Percentiles rank a stretch among this genome's conserved stretches.
phyloP scores from a whole-genome alignment of 2,329 filamentous ascomycete genomes.

The Grosmannia clavigera region DNA sequence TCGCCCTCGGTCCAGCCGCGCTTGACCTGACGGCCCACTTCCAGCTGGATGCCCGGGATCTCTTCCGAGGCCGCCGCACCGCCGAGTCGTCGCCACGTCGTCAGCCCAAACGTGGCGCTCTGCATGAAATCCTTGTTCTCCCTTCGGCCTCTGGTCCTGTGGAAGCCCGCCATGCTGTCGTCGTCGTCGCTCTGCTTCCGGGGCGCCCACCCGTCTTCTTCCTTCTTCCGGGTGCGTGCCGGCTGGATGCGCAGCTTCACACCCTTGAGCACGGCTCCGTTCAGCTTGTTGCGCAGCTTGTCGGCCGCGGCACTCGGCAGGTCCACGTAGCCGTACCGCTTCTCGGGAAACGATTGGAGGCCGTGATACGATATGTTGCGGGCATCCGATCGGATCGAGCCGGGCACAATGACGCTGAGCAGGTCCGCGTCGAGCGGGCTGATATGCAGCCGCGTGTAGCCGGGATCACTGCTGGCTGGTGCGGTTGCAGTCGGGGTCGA shows the following conservation, averaged over 20 bases:
- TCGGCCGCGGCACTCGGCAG: conserved; percentile 71
- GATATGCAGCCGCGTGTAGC: conserved; percentile 63
- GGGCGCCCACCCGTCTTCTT: neutral
- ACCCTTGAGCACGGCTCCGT: conserved; percentile 75
- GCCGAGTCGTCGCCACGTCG: conserved; percentile 13
- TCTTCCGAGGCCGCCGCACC: conserved; percentile 24
- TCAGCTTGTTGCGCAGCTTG: conserved; percentile 83
- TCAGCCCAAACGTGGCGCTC: neutral
- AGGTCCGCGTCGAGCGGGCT: conserved; percentile 71
- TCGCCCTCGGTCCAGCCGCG: conserved; percentile 72
- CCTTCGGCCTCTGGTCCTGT: neutral
- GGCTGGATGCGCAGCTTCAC: conserved; percentile 75
- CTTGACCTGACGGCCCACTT: conserved; percentile 67
- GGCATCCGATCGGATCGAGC: conserved; percentile 51
- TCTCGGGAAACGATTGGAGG: conserved; percentile 79
- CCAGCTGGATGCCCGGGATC: conserved; percentile 56
- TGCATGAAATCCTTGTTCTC: neutral
- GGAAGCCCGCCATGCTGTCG: neutral
- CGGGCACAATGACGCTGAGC: conserved; percentile 57
- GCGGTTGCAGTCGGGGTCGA: neutral
- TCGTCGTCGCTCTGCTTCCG: conserved; percentile 19
- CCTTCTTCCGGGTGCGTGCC: conserved; percentile 42
- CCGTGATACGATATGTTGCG: conserved; percentile 80
- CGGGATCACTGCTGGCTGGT: neutral
- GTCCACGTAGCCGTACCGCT: conserved; percentile 80